Evolutionary conservation across 371 early-diverging fungal genomes (phyloP), one percentile per base, ranked within the genome.

Genomic region (Rhizopus delemar): DNA sequence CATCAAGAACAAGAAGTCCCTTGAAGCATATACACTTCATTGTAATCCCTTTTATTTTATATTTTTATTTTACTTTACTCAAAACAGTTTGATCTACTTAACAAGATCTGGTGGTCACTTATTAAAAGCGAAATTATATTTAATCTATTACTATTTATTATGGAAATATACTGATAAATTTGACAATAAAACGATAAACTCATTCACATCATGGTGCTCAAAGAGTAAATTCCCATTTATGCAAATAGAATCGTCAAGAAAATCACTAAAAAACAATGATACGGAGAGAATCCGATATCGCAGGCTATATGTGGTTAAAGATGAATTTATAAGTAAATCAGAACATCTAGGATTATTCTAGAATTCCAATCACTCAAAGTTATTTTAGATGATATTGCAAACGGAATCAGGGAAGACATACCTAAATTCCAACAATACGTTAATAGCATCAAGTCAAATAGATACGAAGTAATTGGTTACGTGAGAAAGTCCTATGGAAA

Each of bases 371-470:
- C 46, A 60, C 60, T 60, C 54, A 60, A 60, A 48, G 48, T 48
- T 60, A 60, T 60, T 60, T 60, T 54, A 53, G 60, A 48, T 53
- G 60, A 60, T 60, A 54, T 60, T 48, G 60, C 60, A 60, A 54
- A 60, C 53, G 60, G 54, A 60, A 60, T 54, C 50, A 60, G 41
- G 49, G 54, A 60, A 60, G 46, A 53, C 49, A 60, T 54, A 49
- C 50, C 54, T 38, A 50, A 31, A 58, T 51, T 51, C 58, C 58
- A 58, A 41, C 58, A 51, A 41, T 58, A 85, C 58, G 16, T 58
- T 50, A 39, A 51, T 46, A 46, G 43, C 8, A 36, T 56, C 36
- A 56, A 56, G 36, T 48, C 56, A 56, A 16, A 48, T 46, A 48
- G 41, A 39, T 57, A 50, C 13, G 57, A 57, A 49, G 31, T 57